Evolutionary conservation across 202 grass and related monocot species (phyloP), one percentile per base, ranked within the genome.

Genomic region (Setaria viridis): DNA sequence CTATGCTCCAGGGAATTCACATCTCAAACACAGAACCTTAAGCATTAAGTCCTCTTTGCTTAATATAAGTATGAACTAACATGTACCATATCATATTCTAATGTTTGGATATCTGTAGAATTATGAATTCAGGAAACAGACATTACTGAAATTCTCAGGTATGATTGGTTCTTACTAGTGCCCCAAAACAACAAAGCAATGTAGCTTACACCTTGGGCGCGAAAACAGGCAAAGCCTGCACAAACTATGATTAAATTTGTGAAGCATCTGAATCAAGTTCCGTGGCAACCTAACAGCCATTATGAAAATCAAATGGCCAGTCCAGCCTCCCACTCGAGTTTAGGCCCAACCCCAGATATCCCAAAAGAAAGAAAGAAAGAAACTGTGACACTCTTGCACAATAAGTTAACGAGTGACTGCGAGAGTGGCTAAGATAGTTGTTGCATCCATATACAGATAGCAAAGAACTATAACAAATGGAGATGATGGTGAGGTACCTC

Each of bases 401-500:
- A 55, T 71, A 42, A 56, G 2, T 19, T 73, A 41, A 69, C 21
- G 2, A 21, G 29, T 16, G n/a, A 25, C 1, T 39, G 74, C 3
- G 10, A 20, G 50, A 30, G 1, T 45, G 20, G 32, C 37, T 13
- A 55, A 41, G 8, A 15, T 6, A 55, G 37, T 70, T 30, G 65
- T 3, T 54, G 2, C 42, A 60, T 60, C 20, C 20, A 12, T 10
- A 45, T 17, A 70, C 2, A 57, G 17, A 32, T 57, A 55, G 1
- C n/a, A 46, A 58, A 46, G 6, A 29, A 4, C 37, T 51, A 15
- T n/a, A 7, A 34, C 7, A 21, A 47, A 35, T 71, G 53, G 68
- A 70, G 43, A 73, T 13, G 3, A 47, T 13, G 53, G 17, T 43
- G 13, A 86, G 73, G 11, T 94, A 95, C 95, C 93, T 95, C 91